Percentiles rank a stretch among this genome's conserved stretches.
Evolutionary conservation across 2,329 filamentous ascomycete species (phyloP).

Genomic region (Thielaviopsis musarum): DNA sequence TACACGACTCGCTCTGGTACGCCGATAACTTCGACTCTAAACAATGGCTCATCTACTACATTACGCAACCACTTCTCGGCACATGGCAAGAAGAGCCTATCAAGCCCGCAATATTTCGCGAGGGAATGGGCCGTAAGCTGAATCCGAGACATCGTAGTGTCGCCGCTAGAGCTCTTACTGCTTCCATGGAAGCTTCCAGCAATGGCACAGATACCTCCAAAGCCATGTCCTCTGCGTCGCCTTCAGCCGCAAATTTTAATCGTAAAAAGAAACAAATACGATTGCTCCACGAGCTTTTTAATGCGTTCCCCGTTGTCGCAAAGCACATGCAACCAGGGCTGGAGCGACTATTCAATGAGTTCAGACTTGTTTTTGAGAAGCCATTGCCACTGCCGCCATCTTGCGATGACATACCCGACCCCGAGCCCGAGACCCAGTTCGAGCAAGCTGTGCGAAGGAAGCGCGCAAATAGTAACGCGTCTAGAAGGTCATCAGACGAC

Average conservation of each 20-base stretch:
- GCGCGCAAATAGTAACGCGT: constrained; percentile 25
- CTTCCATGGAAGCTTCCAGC: constrained; percentile 14
- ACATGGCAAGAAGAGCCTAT: constrained; percentile 63
- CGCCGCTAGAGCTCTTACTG: neutral
- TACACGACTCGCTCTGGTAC: constrained; percentile 75
- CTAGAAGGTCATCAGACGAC: constrained; percentile 14
- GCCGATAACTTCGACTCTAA: constrained; percentile 75
- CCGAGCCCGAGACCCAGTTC: constrained; percentile 41
- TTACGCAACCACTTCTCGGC: constrained; percentile 75
- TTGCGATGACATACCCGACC: constrained; percentile 27
- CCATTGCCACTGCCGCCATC: constrained; percentile 46
- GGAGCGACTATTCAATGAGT: constrained; percentile 79
- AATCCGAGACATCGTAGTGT: constrained; percentile 15
- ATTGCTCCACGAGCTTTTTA: constrained; percentile 76
- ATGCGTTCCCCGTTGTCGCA: constrained; percentile 87
- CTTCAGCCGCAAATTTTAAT: constrained; percentile 22
- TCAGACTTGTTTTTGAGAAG: constrained; percentile 69
- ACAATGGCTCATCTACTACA: constrained; percentile 94
- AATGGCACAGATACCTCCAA: constrained; percentile 17
- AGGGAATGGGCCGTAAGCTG: constrained; percentile 23
- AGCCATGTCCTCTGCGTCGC: neutral
- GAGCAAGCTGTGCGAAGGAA: constrained; percentile 36
- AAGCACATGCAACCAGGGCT: constrained; percentile 88
- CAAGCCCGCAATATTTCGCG: constrained; percentile 43
- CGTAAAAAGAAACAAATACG: constrained; percentile 79